Percentiles rank a stretch among this genome's conserved stretches.
These are phyloP conservation scores for Phytophthora podocarpi DNA, from an alignment of 352 stramenopile genomes.

Conservation along the genomic window DNA sequence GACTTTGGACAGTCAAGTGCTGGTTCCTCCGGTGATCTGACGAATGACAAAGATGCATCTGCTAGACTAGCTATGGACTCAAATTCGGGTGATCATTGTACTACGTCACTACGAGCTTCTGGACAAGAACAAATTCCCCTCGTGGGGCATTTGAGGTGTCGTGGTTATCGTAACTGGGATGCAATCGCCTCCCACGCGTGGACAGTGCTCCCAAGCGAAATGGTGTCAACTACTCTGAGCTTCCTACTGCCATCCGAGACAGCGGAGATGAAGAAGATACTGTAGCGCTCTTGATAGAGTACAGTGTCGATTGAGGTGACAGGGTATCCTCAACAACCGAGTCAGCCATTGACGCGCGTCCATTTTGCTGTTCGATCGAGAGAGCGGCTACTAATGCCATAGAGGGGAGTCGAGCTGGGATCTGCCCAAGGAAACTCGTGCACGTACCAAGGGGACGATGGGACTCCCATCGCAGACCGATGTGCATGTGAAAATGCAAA, in stretches of 20 bases:
- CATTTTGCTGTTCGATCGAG: constrained; percentile 22
- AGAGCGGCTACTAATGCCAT: constrained; percentile 11
- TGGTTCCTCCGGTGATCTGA: background rate
- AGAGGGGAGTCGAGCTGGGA: constrained; percentile 10
- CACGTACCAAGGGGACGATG: no score
- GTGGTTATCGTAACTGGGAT: constrained; percentile 4
- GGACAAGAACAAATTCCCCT: background rate
- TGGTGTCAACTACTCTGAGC: constrained; percentile 2
- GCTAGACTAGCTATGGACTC: constrained; percentile 6
- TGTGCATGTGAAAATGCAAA: constrained; percentile 7
- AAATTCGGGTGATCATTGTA: constrained; percentile 5
- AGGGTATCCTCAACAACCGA: no score
- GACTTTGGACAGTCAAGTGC: background rate
- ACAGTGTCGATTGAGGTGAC: constrained; percentile 2
- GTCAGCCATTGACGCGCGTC: background rate
- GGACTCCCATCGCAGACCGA: constrained; percentile 5
- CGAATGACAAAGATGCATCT: constrained; percentile 1
- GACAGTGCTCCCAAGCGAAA: constrained; percentile 9
- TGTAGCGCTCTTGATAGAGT: constrained; percentile 1
- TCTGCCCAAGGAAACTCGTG: constrained; percentile 7
- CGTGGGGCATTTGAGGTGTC: background rate
- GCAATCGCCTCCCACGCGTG: constrained; percentile 1
- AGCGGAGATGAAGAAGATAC: constrained; percentile 5
- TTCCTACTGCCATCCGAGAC: constrained; percentile 7
- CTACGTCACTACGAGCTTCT: constrained; percentile 11